phyloP scores from a whole-genome alignment of 495 filamentous ascomycete species.

The Lasiosphaeris hirsuta region DNA sequence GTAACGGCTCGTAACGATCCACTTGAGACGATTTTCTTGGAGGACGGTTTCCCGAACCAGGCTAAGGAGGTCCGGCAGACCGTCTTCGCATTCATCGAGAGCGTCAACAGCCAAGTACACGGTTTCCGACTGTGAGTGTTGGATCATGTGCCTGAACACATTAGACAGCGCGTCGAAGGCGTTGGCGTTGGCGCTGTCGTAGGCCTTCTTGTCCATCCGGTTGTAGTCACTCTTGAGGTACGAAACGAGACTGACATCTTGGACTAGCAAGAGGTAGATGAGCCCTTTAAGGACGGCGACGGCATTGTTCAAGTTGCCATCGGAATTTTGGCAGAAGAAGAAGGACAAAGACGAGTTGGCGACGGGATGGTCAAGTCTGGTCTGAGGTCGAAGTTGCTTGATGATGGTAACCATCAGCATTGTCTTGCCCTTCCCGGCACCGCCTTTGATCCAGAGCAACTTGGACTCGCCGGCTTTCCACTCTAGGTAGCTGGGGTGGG shows the following conservation, averaged over 20 bases:
- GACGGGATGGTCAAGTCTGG: neutral
- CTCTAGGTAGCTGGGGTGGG: neutral
- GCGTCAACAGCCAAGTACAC: neutral
- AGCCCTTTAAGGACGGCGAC: neutral
- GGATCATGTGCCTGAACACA: neutral
- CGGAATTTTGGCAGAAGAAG: constrained; percentile 4
- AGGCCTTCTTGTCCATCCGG: neutral
- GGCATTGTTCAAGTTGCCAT: neutral
- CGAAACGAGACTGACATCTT: neutral
- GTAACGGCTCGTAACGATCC: constrained; percentile 1
- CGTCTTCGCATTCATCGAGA: constrained; percentile 4
- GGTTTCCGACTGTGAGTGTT: neutral
- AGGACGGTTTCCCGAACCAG: neutral
- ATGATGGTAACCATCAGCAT: constrained; percentile 1
- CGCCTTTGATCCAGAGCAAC: constrained; percentile 4
- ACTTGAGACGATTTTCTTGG: neutral
- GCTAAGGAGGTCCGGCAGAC: neutral
- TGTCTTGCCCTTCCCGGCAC: constrained; percentile 2
- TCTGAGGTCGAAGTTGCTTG: neutral
- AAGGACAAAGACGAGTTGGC: neutral
- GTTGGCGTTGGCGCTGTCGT: neutral
- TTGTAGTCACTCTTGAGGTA: neutral
- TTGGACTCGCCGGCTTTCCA: neutral
- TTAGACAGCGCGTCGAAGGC: constrained; percentile 3
- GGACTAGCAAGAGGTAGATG: neutral